Evolutionary conservation across 2,329 filamentous ascomycete genomes (phyloP).

Genomic region (Periconia macrospinosa): DNA sequence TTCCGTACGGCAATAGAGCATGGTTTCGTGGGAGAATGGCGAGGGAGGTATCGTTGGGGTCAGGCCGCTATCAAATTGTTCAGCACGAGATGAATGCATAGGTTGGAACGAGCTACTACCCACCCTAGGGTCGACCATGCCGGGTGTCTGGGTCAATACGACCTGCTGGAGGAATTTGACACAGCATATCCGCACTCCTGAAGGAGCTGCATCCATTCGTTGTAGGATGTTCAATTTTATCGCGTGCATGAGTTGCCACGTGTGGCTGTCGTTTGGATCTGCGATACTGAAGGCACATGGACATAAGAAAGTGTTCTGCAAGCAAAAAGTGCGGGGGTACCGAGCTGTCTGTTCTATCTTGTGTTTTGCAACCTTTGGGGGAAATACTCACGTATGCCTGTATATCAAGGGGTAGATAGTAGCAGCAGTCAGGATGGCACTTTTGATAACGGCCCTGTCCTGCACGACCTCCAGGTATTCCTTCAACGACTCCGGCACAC

Average conservation of each 20-base stretch:
- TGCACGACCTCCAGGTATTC: slow-evolving; percentile 58
- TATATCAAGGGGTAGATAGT: slow-evolving; percentile 93
- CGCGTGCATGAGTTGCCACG: slow-evolving; percentile 84
- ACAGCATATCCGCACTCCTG: slow-evolving; percentile 85
- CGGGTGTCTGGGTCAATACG: slow-evolving; percentile 88
- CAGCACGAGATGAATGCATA: slow-evolving; percentile 17
- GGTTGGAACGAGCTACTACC: slow-evolving; percentile 29
- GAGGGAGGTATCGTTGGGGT: slow-evolving; percentile 82
- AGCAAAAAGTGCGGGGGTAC: slow-evolving; percentile 5
- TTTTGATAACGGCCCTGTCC: slow-evolving; percentile 80
- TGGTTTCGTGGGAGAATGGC: slow-evolving; percentile 84
- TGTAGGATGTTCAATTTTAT: slow-evolving; percentile 89
- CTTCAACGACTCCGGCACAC: slow-evolving; percentile 72
- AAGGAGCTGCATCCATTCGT: slow-evolving; percentile 79
- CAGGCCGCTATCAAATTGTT: slow-evolving; percentile 60
- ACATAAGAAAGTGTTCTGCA: slow-evolving; percentile 35
- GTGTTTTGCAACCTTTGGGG: not conserved
- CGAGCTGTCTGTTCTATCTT: slow-evolving; percentile 21
- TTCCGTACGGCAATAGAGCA: slow-evolving; percentile 73
- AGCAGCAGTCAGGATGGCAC: slow-evolving; percentile 82
- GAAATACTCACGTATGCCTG: slow-evolving; percentile 82
- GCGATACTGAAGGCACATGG: slow-evolving; percentile 67
- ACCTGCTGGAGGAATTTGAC: slow-evolving; percentile 97
- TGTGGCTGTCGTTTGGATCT: slow-evolving; percentile 76
- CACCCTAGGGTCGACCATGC: slow-evolving; percentile 82